These are phyloP conservation scores for Penicillium alfredii DNA, from an alignment of 495 filamentous ascomycete species.

Conservation along the genomic window DNA sequence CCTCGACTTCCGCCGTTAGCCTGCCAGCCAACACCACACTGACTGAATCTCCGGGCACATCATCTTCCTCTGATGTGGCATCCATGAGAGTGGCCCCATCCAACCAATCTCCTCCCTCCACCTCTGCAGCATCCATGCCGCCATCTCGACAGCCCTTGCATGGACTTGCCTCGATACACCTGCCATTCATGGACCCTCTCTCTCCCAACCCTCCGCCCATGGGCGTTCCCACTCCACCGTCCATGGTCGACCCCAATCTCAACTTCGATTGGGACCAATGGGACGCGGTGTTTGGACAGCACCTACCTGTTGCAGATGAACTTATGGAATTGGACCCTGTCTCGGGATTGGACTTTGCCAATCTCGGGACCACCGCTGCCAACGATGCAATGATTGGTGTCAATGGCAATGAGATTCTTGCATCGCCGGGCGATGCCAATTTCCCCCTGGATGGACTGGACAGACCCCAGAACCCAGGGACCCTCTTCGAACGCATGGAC, in stretches of 20 bases:
- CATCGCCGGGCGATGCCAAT: neutral
- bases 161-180: no score
- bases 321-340: slow-evolving; percentile 43
- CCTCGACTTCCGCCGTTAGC: slow-evolving; percentile 9
- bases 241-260: slow-evolving; percentile 41
- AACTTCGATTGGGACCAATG: slow-evolving; percentile 49
- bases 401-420: slow-evolving; percentile 3
- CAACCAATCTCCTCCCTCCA: slow-evolving; percentile 4
- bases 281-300: slow-evolving; percentile 47
- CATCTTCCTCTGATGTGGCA: slow-evolving; percentile 13
- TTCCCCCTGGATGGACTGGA: slow-evolving; percentile 9
- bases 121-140: slow-evolving; percentile 4
- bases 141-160: slow-evolving; percentile 5
- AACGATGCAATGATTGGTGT: slow-evolving; percentile 1
- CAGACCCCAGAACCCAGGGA: slow-evolving; percentile 5
- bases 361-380: slow-evolving; percentile 17
- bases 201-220: slow-evolving; percentile 17
- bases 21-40: neutral
- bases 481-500: slow-evolving; percentile 17
- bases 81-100: slow-evolving; percentile 10
- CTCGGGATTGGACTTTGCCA: slow-evolving; percentile 32
- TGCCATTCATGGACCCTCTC: slow-evolving; percentile 22
- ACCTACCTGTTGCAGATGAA: slow-evolving; percentile 42
- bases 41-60: neutral
- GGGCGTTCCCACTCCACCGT: slow-evolving; percentile 34